Base-by-base conservation (phyloP, 2,329 filamentous ascomycete species). In the Cercospora berteroae region DNA sequence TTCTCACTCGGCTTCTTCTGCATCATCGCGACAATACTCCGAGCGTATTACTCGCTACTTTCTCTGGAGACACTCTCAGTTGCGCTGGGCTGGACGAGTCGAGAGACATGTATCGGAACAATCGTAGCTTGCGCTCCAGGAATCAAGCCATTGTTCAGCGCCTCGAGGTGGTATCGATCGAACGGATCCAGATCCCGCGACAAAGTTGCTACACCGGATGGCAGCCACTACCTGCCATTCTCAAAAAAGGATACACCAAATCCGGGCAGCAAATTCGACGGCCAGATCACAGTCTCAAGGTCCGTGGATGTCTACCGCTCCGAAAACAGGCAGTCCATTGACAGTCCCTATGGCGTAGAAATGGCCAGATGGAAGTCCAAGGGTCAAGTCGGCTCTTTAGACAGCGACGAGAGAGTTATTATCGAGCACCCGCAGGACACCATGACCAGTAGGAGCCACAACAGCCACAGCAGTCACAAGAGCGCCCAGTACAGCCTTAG, bases 71-170 rank as follows among this genome's bases (percentile, higher is more conserved):
- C 83, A 2, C 60, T 71, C 7, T 60, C 65, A 2, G 69, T 70
- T 44, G 72, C 73, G 33, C 69, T 82, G 79, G 74, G 83, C 18
- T 87, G 85, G 84, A 86, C 86, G 73, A 79, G 82, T 20, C 80
- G 85, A 64, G 85, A 87, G 79, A 82, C 83, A 9, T 81, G 79
- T 27, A 83, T 85, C 1, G 84, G 84, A 7, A 79, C 86, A 5
- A 82, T 83, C 67, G 83, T 87, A 9, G 80, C 83, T 69, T 87
- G 87, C 71, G 76, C 86, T 3, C 85, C 85, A 0, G 79, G 83
- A 58, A 81, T 85, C 63, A 87, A 84, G 84, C 81, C 83, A 1
- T 78, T 87, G 13, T 73, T 86, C 55, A 80, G 82, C 29, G 79
- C n/a, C 4, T 44, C 29, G 33, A 60, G 62, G 9, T 69, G 67